These are phyloP conservation scores for Phylloporus rhodoxanthus DNA, from an alignment of 768 basidiomycete genomes.

Conservation along the genomic window DNA sequence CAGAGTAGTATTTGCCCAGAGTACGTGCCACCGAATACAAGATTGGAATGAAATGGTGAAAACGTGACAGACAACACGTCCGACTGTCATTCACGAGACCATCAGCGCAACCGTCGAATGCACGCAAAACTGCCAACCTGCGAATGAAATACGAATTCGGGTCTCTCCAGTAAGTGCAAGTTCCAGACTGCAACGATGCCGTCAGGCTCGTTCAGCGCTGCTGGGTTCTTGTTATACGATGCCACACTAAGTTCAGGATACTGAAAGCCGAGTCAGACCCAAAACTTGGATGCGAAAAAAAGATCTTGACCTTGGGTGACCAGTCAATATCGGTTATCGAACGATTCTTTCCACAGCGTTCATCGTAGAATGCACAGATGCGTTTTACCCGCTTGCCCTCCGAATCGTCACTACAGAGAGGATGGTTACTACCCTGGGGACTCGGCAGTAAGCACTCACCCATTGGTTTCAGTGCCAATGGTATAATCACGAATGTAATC, in stretches of 20 bases:
- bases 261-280: constrained; percentile 37
- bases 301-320: constrained; percentile 78
- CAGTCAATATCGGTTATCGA: constrained; percentile 97
- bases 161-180: constrained; percentile 86
- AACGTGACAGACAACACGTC: constrained; percentile 96
- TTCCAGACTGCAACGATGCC: constrained; percentile 99
- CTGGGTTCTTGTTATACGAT: constrained; percentile 96
- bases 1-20: constrained; percentile 97
- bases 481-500: constrained; percentile 97
- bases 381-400: constrained; percentile 87
- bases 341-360: constrained; percentile 84
- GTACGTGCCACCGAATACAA: constrained; percentile 98
- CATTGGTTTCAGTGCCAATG: constrained; percentile 77
- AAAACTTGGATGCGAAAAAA: not conserved
- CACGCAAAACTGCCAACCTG: constrained; percentile 54
- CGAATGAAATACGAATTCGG: constrained; percentile 97
- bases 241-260: constrained; percentile 94
- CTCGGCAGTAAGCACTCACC: constrained; percentile 44
- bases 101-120: constrained; percentile 1
- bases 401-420: constrained; percentile 65
- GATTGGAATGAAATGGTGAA: constrained; percentile 96
- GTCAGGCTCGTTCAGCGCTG: constrained; percentile 90
- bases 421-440: constrained; percentile 4
- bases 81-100: constrained; percentile 50
- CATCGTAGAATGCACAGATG: constrained; percentile 93